Conservation (phyloP, 352 stramenopile genomes). For the Phytophthora sojae region DNA sequence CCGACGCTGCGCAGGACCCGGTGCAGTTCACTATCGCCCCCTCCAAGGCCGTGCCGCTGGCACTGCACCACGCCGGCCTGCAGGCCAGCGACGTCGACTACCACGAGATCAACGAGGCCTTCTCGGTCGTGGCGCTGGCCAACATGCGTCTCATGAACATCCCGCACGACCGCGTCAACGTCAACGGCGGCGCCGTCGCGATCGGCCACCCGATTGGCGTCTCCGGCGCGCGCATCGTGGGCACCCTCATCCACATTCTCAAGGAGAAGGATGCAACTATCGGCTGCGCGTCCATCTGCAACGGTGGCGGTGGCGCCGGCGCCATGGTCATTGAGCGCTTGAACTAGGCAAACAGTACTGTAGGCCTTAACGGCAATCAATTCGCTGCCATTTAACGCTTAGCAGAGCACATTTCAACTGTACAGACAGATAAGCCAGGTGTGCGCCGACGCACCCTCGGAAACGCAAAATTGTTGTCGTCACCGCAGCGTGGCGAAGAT, state of each 20-base stretch:
- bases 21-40: constrained; percentile 97
- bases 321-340: constrained; percentile 96
- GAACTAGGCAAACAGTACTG: constrained; percentile 43
- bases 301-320: constrained; percentile 97
- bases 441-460: neutral
- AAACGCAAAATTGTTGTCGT: constrained; percentile 22
- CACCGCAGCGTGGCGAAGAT: constrained; percentile 56
- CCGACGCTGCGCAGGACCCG: constrained; percentile 88
- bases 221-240: constrained; percentile 94
- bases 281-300: constrained; percentile 98
- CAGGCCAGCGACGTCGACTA: constrained; percentile 95
- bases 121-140: constrained; percentile 96
- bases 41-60: constrained; percentile 94
- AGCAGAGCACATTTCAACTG: constrained; percentile 1
- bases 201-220: constrained; percentile 88
- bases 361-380: constrained; percentile 16
- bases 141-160: constrained; percentile 97
- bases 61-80: constrained; percentile 92
- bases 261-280: constrained; percentile 96
- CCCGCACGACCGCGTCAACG: constrained; percentile 94
- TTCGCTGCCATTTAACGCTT: constrained; percentile 20
- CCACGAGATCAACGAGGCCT: constrained; percentile 99
- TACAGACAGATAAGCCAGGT: constrained; percentile 7
- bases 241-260: constrained; percentile 95
- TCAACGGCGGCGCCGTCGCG: constrained; percentile 95